phyloP scores from a whole-genome alignment of 2,329 filamentous ascomycete species.

The Periconia sp. region DNA sequence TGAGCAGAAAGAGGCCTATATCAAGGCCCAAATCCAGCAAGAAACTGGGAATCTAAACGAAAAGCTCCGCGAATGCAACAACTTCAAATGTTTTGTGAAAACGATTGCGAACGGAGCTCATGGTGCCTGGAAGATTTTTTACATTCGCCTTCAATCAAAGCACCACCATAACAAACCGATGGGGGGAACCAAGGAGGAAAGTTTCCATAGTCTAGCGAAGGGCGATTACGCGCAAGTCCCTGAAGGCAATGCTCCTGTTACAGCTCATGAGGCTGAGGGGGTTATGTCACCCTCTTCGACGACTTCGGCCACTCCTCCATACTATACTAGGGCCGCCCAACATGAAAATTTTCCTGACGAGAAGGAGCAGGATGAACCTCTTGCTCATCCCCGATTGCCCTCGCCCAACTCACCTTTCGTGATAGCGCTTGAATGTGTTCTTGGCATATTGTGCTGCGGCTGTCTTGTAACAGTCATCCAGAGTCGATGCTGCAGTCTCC shows the following conservation, averaged over 20 bases:
- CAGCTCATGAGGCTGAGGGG: background rate
- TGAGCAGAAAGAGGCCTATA: conserved; percentile 37
- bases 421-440: conserved; percentile 47
- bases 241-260: conserved; percentile 11
- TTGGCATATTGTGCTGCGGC: conserved; percentile 47
- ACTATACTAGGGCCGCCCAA: conserved; percentile 1
- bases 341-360: background rate
- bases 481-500: conserved; percentile 51
- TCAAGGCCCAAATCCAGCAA: conserved; percentile 33
- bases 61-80: conserved; percentile 47
- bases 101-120: conserved; percentile 41
- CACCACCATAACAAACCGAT: conserved; percentile 23
- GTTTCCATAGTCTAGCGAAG: conserved; percentile 21
- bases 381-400: conserved; percentile 4
- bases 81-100: conserved; percentile 46
- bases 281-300: conserved; percentile 5
- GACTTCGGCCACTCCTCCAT: conserved; percentile 8
- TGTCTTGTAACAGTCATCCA: conserved; percentile 49
- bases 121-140: conserved; percentile 34
- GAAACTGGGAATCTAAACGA: conserved; percentile 38
- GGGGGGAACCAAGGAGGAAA: conserved; percentile 27
- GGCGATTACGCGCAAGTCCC: conserved; percentile 15
- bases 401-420: conserved; percentile 33
- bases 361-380: background rate
- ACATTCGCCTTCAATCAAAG: conserved; percentile 30